phyloP scores from a whole-genome alignment of 2,329 filamentous ascomycete species.

The Ustulina deusta region DNA sequence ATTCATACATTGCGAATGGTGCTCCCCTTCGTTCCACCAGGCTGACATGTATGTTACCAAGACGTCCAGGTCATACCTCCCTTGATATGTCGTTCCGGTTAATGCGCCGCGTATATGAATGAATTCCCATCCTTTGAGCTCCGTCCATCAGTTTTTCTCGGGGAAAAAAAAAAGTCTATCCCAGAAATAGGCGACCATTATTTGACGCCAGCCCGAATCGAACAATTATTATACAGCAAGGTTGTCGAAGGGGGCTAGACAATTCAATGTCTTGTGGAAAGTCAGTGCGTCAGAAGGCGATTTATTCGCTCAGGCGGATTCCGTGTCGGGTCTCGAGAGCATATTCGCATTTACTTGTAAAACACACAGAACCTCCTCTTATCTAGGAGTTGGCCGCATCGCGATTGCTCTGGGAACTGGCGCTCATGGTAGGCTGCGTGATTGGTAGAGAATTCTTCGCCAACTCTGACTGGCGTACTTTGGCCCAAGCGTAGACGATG shows the following conservation, averaged over 20 bases:
- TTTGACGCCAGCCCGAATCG: constrained; percentile 39
- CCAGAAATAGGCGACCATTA: constrained; percentile 43
- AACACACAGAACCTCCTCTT: constrained; percentile 21
- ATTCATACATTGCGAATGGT: constrained; percentile 33
- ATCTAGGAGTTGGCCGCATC: constrained; percentile 80
- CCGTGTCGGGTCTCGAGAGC: constrained; percentile 13
- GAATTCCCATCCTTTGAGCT: constrained; percentile 35
- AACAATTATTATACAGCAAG: constrained; percentile 49
- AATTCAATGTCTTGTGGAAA: constrained; percentile 38
- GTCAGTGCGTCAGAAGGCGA: constrained; percentile 37
- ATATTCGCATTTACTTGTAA: constrained; percentile 28
- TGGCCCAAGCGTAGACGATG: constrained; percentile 88
- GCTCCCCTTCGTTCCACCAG: constrained; percentile 32
- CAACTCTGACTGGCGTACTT: constrained; percentile 80
- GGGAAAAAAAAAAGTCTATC: constrained; percentile 48
- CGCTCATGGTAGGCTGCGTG: constrained; percentile 79
- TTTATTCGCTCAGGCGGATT: constrained; percentile 27
- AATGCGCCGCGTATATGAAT: constrained; percentile 41
- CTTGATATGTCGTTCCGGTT: constrained; percentile 35
- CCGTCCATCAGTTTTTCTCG: constrained; percentile 35
- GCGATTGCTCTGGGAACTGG: constrained; percentile 89
- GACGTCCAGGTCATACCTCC: constrained; percentile 29
- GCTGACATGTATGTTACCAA: constrained; percentile 23
- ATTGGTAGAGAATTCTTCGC: constrained; percentile 76
- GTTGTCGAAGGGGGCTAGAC: constrained; percentile 37